Conservation (phyloP, 495 filamentous ascomycete genomes). For the Bathelium albidoporum region DNA sequence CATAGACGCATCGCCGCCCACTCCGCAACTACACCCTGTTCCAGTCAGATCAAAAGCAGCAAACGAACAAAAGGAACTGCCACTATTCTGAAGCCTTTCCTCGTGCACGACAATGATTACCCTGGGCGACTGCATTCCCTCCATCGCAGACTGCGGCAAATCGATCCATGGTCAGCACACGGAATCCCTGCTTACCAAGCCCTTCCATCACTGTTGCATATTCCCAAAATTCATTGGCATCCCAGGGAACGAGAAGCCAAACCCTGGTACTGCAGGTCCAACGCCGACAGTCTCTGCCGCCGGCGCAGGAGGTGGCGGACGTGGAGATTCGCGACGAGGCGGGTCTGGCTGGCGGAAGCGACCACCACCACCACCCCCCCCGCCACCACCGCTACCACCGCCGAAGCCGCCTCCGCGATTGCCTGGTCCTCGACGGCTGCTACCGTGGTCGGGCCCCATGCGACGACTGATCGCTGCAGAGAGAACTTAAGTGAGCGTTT, state of each 20-base stretch:
- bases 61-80: not conserved
- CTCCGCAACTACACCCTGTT: not conserved
- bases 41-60: not conserved
- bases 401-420: conserved; percentile 54
- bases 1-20: not conserved
- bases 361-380: conserved; percentile 7
- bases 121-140: too few species aligned
- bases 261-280: conserved; percentile 52
- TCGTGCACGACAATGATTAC: too few species aligned
- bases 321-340: conserved; percentile 26
- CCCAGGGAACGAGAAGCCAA: conserved; percentile 52
- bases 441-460: conserved; percentile 67
- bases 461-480: conserved; percentile 65
- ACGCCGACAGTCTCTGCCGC: conserved; percentile 44
- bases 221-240: conserved; percentile 2
- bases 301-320: conserved; percentile 32
- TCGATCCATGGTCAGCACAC: too few species aligned
- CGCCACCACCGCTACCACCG: conserved; percentile 39
- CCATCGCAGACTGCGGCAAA: too few species aligned
- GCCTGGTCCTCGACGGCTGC: conserved; percentile 44
- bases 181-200: not conserved
- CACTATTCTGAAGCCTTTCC: not conserved
- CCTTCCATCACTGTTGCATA: not conserved
- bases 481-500: not conserved
- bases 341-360: conserved; percentile 33